phyloP scores from a whole-genome alignment of 192 early-diverging fungal genomes.

The Coemansia sp. region DNA sequence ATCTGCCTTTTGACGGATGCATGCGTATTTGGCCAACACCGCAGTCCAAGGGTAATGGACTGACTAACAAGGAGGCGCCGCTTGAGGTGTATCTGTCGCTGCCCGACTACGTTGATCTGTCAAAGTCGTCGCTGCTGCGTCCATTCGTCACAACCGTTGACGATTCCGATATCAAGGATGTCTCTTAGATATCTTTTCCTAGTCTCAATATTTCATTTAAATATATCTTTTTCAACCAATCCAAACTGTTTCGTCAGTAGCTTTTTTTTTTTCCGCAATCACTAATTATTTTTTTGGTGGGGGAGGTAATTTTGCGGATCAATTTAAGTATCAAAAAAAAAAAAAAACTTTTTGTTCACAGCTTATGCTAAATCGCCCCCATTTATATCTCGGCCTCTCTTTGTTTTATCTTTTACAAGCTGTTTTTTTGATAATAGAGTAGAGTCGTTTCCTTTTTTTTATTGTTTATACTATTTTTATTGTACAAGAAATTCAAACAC shows the following conservation, averaged over 20 bases:
- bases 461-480: background rate
- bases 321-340: background rate
- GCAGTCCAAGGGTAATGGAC: background rate
- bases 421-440: background rate
- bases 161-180: background rate
- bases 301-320: background rate
- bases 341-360: constrained; percentile 1
- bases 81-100: constrained; percentile 44
- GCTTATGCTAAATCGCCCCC: background rate
- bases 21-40: constrained; percentile 53
- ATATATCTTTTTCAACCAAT: no score
- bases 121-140: constrained; percentile 29
- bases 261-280: background rate
- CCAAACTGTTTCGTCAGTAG: no score
- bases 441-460: background rate
- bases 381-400: no score
- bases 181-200: no score
- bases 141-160: constrained; percentile 7
- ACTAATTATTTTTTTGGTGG: background rate
- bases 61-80: constrained; percentile 14
- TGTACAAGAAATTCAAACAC: background rate
- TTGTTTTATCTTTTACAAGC: background rate
- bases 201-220: no score
- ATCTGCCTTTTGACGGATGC: constrained; percentile 48
- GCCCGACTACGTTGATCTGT: constrained; percentile 40